A percentile compares a stretch with the other conserved stretches of the same genome.
Conservation (phyloP, 2,329 filamentous ascomycete species). For the Colletotrichum sansevieriae region DNA sequence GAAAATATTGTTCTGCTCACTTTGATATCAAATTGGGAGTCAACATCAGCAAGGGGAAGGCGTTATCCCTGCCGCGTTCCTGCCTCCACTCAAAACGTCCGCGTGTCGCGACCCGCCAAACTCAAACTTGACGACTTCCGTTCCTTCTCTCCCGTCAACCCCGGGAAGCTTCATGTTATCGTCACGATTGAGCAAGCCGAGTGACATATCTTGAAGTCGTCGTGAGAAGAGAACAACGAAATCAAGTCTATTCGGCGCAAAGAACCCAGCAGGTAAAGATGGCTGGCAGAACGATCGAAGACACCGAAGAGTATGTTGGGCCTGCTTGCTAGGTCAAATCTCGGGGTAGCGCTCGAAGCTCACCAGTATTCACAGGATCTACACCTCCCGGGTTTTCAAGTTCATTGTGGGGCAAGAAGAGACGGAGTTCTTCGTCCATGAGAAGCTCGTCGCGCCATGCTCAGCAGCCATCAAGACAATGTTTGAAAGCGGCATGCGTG, state of each 20-base stretch:
- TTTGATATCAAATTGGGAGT: too few species aligned
- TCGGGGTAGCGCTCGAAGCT: too few species aligned
- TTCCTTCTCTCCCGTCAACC: neutral
- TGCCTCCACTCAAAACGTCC: neutral
- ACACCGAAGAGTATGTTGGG: neutral
- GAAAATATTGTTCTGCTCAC: too few species aligned
- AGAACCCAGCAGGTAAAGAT: neutral
- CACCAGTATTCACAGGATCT: neutral
- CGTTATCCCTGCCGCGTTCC: too few species aligned
- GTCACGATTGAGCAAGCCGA: too few species aligned
- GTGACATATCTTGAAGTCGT: too few species aligned
- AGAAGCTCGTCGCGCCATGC: neutral
- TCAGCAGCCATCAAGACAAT: conserved; percentile 5
- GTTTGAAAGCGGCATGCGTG: neutral
- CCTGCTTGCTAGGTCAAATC: neutral
- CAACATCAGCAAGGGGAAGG: too few species aligned
- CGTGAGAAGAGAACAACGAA: too few species aligned
- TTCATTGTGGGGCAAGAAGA: neutral
- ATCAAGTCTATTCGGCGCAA: too few species aligned
- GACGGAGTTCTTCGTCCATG: conserved; percentile 12
- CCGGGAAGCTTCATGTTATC: too few species aligned
- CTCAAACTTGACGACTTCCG: neutral
- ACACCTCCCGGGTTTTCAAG: conserved; percentile 1
- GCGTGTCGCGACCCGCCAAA: conserved; percentile 2
- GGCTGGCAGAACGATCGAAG: neutral